These are phyloP conservation scores for Hippophae gyantsensis DNA, from an alignment of 306 rosid species.

Conservation along the genomic window DNA sequence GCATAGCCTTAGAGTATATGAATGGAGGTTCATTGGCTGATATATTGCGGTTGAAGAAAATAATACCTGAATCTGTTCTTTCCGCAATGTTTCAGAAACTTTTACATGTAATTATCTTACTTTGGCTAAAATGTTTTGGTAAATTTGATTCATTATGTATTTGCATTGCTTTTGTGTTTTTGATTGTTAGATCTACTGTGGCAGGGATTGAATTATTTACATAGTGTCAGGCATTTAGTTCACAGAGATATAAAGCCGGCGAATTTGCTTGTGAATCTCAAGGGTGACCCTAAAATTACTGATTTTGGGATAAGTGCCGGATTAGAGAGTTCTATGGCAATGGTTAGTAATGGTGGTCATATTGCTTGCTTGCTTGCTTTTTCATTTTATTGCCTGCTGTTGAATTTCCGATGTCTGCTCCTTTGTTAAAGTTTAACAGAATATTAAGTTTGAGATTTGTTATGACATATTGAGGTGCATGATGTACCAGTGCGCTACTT, in stretches of 20 bases:
- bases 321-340: conserved; percentile 89
- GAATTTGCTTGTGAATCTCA: conserved; percentile 82
- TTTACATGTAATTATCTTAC: conserved; percentile 37
- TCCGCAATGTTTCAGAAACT: conserved; percentile 90
- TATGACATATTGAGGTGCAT: conserved; percentile 1
- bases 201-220: conserved; percentile 88
- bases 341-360: conserved; percentile 46
- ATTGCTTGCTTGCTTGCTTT: neutral
- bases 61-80: conserved; percentile 70
- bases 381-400: neutral
- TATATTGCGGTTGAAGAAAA: conserved; percentile 49
- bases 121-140: neutral
- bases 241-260: conserved; percentile 99
- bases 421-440: neutral
- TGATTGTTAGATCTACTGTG: conserved; percentile 11
- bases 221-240: conserved; percentile 80
- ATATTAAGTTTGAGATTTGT: neutral
- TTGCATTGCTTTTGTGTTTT: conserved; percentile 4
- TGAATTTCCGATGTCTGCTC: too few relatives aligned
- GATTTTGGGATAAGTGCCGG: conserved; percentile 99
- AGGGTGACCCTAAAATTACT: conserved; percentile 91
- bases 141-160: neutral
- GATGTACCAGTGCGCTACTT: conserved; percentile 75
- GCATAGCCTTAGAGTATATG: conserved; percentile 97
- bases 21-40: conserved; percentile 97